These are phyloP conservation scores for Alternaria longipes DNA, from an alignment of 2,329 filamentous ascomycete species.

Conservation along the genomic window DNA sequence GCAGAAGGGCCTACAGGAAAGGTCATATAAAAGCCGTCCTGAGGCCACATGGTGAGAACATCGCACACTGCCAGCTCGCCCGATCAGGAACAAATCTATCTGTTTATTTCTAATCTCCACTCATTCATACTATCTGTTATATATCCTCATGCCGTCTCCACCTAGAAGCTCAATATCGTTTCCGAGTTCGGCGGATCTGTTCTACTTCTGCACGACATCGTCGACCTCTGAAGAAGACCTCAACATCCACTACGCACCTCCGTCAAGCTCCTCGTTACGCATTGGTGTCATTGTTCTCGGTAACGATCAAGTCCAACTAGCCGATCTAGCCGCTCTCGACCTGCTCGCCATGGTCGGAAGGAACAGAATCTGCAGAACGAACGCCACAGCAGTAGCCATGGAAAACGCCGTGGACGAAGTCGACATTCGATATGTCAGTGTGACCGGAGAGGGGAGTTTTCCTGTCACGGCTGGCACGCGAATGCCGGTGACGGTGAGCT, in stretches of 20 bases:
- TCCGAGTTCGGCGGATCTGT: conserved; percentile 48
- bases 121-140: not conserved
- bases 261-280: conserved; percentile 46
- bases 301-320: conserved; percentile 41
- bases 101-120: not conserved
- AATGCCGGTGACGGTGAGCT: conserved; percentile 52
- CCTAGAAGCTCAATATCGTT: conserved; percentile 46
- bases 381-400: conserved; percentile 33
- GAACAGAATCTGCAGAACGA: conserved; percentile 38
- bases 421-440: conserved; percentile 50
- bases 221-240: conserved; percentile 47
- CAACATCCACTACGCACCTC: conserved; percentile 43
- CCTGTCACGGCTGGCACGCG: conserved; percentile 47
- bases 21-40: conserved; percentile 38
- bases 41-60: conserved; percentile 24
- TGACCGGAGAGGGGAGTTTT: conserved; percentile 49
- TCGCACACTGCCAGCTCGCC: conserved; percentile 16
- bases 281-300: conserved; percentile 46
- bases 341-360: conserved; percentile 45
- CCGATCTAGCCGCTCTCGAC: conserved; percentile 48
- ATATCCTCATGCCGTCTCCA: conserved; percentile 43
- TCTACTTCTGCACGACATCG: conserved; percentile 49
- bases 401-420: conserved; percentile 48
- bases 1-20: conserved; percentile 15
- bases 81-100: not conserved